phyloP scores from a whole-genome alignment of 176 grass and related monocot species.

The Ananas comosus region DNA sequence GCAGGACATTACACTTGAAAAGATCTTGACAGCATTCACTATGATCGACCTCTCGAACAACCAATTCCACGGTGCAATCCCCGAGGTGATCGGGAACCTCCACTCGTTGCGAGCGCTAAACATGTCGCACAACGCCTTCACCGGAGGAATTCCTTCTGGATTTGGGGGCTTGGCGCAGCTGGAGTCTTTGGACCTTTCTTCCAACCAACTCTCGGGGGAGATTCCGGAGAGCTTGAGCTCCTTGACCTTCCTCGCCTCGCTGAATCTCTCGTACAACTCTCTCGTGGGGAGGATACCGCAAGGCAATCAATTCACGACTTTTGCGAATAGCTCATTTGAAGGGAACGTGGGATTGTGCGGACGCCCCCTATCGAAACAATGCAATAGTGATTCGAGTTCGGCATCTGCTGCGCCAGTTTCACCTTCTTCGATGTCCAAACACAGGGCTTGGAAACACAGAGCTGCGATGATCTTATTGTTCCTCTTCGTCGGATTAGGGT shows the following conservation, averaged over 20 bases:
- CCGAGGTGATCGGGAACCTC: conserved; percentile 10
- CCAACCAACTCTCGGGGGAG: conserved; percentile 25
- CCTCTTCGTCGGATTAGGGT: neutral
- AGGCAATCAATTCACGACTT: too few species aligned
- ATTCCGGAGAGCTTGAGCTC: conserved; percentile 16
- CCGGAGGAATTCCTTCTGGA: conserved; percentile 8
- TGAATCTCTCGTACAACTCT: conserved; percentile 14
- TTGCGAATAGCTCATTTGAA: too few species aligned
- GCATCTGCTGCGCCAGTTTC: too few species aligned
- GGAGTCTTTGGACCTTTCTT: conserved; percentile 27
- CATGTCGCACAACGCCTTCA: conserved; percentile 20
- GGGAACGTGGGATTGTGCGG: conserved; percentile 1
- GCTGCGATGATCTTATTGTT: conserved; percentile 12
- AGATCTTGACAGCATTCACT: too few species aligned
- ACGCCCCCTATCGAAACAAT: conserved; percentile 4
- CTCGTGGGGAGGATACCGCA: too few species aligned
- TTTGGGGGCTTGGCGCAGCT: conserved; percentile 4
- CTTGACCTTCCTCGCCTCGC: conserved; percentile 19
- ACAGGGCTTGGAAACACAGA: conserved; percentile 3
- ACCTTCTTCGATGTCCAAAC: neutral
- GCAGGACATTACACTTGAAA: too few species aligned
- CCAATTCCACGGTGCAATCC: conserved; percentile 16
- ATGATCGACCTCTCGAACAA: conserved; percentile 2
- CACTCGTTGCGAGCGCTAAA: conserved; percentile 1
- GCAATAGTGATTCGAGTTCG: neutral